These are phyloP conservation scores for Leccinellum rugosiceps DNA, from an alignment of 768 basidiomycete species.

Conservation along the genomic window DNA sequence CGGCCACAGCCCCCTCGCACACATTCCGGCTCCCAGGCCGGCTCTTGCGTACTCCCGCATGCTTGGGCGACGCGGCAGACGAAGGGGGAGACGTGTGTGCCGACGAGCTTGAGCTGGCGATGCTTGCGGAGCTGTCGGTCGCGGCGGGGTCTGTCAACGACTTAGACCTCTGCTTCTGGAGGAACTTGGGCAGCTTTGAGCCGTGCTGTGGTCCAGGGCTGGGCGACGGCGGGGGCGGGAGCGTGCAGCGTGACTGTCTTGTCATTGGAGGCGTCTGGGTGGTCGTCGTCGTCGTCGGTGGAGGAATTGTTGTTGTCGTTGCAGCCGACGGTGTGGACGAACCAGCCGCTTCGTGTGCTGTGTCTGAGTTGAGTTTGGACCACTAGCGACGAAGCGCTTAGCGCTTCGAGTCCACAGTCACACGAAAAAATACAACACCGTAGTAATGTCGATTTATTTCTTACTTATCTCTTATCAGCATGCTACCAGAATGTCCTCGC, in stretches of 20 bases:
- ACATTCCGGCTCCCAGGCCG: slow-evolving; percentile 34
- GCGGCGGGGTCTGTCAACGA: slow-evolving; percentile 42
- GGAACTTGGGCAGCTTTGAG: slow-evolving; percentile 64
- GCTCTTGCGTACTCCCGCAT: slow-evolving; percentile 26
- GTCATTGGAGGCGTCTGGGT: slow-evolving; percentile 36
- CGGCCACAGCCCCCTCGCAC: slow-evolving; percentile 25
- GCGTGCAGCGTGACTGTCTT: slow-evolving; percentile 43
- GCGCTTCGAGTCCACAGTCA: background rate
- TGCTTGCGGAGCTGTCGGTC: slow-evolving; percentile 35
- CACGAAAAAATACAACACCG: slow-evolving; percentile 7
- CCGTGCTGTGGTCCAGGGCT: slow-evolving; percentile 33
- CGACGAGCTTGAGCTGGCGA: slow-evolving; percentile 43
- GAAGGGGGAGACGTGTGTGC: slow-evolving; percentile 27
- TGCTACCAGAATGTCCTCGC: slow-evolving; percentile 36
- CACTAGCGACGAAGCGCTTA: background rate
- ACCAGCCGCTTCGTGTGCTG: background rate
- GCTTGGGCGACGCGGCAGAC: slow-evolving; percentile 29
- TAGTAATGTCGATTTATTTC: too few species aligned
- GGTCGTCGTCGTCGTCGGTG: slow-evolving; percentile 5
- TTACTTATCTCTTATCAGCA: slow-evolving; percentile 6
- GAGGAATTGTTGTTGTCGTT: slow-evolving; percentile 9
- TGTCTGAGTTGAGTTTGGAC: slow-evolving; percentile 16
- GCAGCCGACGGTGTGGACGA: slow-evolving; percentile 17
- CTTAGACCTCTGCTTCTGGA: slow-evolving; percentile 59
- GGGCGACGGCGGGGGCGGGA: slow-evolving; percentile 42